These are phyloP conservation scores for Melanogaster broomeanus DNA, from an alignment of 768 basidiomycete species.

Conservation along the genomic window DNA sequence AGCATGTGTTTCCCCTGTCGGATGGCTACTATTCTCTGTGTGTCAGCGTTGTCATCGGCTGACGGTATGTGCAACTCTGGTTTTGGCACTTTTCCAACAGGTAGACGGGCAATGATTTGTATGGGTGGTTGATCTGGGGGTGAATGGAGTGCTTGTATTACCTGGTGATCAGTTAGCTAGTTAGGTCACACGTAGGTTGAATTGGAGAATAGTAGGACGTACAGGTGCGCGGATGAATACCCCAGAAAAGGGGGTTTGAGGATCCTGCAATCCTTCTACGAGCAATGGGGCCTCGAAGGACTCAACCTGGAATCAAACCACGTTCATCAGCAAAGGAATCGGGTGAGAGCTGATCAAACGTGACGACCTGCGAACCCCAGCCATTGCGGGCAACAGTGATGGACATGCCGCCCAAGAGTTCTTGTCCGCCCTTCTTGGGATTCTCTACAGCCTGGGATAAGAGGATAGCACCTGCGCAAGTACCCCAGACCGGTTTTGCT, in stretches of 20 bases:
- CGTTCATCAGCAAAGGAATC: background rate
- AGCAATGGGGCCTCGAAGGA: slow-evolving; percentile 83
- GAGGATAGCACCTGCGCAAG: slow-evolving; percentile 93
- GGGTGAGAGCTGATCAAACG: background rate
- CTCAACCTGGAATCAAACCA: slow-evolving; percentile 57
- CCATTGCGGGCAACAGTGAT: slow-evolving; percentile 85
- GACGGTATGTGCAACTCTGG: slow-evolving; percentile 37
- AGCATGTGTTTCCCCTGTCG: slow-evolving; percentile 83
- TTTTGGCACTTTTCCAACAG: slow-evolving; percentile 48
- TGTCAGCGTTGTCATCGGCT: slow-evolving; percentile 48
- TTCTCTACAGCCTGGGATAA: slow-evolving; percentile 74
- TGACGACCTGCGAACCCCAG: slow-evolving; percentile 86
- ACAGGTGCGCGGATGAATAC: slow-evolving; percentile 96
- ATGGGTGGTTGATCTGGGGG: slow-evolving; percentile 55
- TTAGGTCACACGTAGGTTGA: background rate
- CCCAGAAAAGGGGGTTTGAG: slow-evolving; percentile 67
- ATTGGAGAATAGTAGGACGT: slow-evolving; percentile 23
- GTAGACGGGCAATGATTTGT: slow-evolving; percentile 70
- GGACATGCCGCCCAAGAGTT: slow-evolving; percentile 78
- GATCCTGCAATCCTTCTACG: slow-evolving; percentile 61
- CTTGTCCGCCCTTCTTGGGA: slow-evolving; percentile 85
- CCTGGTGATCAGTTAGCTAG: slow-evolving; percentile 41
- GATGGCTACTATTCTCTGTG: slow-evolving; percentile 76
- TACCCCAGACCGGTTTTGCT: slow-evolving; percentile 87
- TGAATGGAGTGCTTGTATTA: slow-evolving; percentile 56